Conservation (phyloP, 169 alveolate species). For the Cryptosporidium sp. region DNA sequence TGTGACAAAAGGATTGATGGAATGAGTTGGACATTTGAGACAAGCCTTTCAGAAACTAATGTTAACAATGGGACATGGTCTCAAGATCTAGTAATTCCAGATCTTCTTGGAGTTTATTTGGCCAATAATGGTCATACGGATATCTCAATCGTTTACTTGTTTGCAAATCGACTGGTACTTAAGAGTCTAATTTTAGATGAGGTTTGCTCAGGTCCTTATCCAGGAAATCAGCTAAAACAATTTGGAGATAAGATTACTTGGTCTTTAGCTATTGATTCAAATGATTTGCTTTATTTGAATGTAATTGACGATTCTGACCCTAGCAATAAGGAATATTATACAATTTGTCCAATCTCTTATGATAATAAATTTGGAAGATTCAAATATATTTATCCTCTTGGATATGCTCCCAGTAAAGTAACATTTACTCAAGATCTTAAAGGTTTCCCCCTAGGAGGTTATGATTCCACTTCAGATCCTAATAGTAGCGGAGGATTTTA, state of each 20-base stretch:
- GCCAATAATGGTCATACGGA: conserved; percentile 21
- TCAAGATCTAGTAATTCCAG: conserved; percentile 11
- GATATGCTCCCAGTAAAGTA: conserved; percentile 11
- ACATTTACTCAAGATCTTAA: background rate
- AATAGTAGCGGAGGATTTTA: background rate
- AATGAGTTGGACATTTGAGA: conserved; percentile 23
- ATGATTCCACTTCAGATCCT: background rate
- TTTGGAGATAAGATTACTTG: too few species aligned
- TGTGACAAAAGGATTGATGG: background rate
- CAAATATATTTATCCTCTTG: conserved; percentile 32
- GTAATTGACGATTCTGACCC: background rate
- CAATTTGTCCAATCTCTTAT: background rate
- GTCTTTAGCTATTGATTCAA: too few species aligned
- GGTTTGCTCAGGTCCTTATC: too few species aligned
- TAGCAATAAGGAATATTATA: background rate
- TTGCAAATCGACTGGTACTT: conserved; percentile 25
- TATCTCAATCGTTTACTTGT: conserved; percentile 13
- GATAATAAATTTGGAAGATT: conserved; percentile 10
- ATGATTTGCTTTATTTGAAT: conserved; percentile 33
- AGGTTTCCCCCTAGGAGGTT: background rate
- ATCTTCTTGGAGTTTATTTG: background rate
- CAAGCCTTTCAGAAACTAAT: conserved; percentile 1
- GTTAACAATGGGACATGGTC: conserved; percentile 59
- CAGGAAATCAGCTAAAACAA: too few species aligned
- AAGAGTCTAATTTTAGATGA: background rate